These are phyloP conservation scores for Pyrus communis DNA, from an alignment of 306 rosid species.

Conservation along the genomic window DNA sequence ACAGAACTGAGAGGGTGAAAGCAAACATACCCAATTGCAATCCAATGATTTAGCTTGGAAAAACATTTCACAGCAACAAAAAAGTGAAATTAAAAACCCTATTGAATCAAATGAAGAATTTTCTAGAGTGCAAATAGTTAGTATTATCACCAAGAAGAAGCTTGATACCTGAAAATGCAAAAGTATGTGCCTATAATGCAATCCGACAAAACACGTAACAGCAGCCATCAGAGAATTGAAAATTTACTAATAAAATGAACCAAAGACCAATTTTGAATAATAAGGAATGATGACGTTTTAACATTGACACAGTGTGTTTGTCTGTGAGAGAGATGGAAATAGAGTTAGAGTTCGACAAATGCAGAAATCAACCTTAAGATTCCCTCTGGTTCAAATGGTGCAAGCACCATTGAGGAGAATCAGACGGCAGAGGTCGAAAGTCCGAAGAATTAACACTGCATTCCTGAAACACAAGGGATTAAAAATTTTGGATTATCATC, in stretches of 20 bases:
- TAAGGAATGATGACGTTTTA: not conserved
- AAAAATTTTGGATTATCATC: constrained; percentile 10
- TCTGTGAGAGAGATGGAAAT: not conserved
- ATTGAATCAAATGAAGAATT: no score
- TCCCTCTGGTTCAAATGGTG: constrained; percentile 86
- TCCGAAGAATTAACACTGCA: constrained; percentile 76
- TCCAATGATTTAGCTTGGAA: no score
- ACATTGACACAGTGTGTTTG: not conserved
- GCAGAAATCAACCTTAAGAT: constrained; percentile 45
- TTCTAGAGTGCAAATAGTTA: no score
- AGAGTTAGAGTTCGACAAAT: not conserved
- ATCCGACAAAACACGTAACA: constrained; percentile 59
- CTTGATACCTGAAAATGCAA: no score
- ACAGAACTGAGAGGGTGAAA: no score
- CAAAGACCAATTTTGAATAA: constrained; percentile 5
- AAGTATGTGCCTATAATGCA: not conserved
- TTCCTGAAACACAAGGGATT: constrained; percentile 36
- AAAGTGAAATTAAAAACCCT: no score
- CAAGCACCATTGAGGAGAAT: constrained; percentile 73
- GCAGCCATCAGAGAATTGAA: constrained; percentile 78
- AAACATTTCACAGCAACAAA: no score
- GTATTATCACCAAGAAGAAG: no score
- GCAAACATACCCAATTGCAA: no score
- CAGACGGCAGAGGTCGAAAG: constrained; percentile 64
- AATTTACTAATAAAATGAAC: constrained; percentile 18